Conservation (phyloP, 208 protist species). For the Angomonas deanei region DNA sequence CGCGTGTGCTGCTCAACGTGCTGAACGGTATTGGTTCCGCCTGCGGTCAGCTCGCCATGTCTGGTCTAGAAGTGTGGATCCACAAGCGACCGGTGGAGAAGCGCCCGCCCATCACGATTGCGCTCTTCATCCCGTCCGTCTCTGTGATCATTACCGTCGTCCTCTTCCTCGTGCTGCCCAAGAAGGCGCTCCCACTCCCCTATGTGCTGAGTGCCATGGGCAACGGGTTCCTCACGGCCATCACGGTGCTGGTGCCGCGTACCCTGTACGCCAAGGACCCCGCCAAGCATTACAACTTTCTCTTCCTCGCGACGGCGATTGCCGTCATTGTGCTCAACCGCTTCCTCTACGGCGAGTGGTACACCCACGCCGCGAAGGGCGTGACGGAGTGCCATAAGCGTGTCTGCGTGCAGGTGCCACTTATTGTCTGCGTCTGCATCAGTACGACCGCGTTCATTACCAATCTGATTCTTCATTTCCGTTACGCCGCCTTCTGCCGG, state of each 20-base stretch:
- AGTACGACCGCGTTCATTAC: conserved; percentile 22
- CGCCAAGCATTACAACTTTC: conserved; percentile 73
- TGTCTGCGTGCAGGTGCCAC: background rate
- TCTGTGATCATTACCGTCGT: conserved; percentile 32
- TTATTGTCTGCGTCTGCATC: conserved; percentile 2
- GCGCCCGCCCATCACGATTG: conserved; percentile 54
- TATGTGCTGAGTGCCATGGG: conserved; percentile 43
- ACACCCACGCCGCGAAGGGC: background rate
- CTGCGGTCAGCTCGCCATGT: conserved; percentile 46
- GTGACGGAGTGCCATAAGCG: background rate
- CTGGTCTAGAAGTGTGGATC: conserved; percentile 41
- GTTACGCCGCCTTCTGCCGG: conserved; percentile 33
- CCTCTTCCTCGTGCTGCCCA: conserved; percentile 34
- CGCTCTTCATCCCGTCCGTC: conserved; percentile 35
- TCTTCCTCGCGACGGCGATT: conserved; percentile 27
- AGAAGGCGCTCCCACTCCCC: conserved; percentile 30
- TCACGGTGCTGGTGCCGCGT: conserved; percentile 40
- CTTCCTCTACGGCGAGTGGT: conserved; percentile 66
- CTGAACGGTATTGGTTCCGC: conserved; percentile 59
- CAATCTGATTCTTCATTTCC: conserved; percentile 24
- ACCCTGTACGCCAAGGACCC: conserved; percentile 62
- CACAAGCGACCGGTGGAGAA: conserved; percentile 42
- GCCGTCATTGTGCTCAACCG: conserved; percentile 52
- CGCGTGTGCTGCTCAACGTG: conserved; percentile 50
- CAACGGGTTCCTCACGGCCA: conserved; percentile 41